Base-by-base conservation (phyloP, 2,329 filamentous ascomycete genomes). In the Aspergillus sp. region DNA sequence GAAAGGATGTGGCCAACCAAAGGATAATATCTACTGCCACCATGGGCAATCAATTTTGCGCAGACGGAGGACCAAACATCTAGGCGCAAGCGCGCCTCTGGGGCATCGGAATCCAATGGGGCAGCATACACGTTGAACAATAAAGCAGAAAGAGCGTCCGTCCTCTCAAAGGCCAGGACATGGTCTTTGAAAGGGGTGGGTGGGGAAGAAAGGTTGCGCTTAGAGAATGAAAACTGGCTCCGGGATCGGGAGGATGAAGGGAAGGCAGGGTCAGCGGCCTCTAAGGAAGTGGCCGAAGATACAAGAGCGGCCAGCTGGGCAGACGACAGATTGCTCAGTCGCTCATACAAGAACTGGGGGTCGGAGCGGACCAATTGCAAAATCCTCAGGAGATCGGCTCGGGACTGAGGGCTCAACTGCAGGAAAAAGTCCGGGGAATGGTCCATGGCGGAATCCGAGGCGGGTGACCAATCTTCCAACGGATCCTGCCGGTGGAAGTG, bases 71-170 rank as follows among this genome's bases (percentile, higher is more conserved):
- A 88, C 93, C 91, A 97, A 33, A 90, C 82, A 51, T 91, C 84
- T 36, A 88, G 85, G 54, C 89, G 80, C 58, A 87, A 78, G 50
- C 81, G 78, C 64, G 93, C 86, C 68, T 95, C 90, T 33, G 82
- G 79, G 54, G 87, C 89, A 66, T 90, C 85, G 39, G 86, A 85
- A 27, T 86, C 87, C 48, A 87, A 81, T 12, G 88, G 90, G 61
- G 90, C 88, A 66, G 88, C 88, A 75, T 94, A 95, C 63, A 88
- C 86, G 54, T 89, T 91, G 69, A 93, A 87, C 49, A 95, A 81
- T 52, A 96, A 77, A 45, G 86, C 84, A 49, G 88, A 90, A 39
- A 96, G 74, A 7, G 90, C 85, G 64, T 95, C 88, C 60, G 90
- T 87, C 57, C 90, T 79, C 68, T 95, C 89, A 63, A 96, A 94